These are phyloP conservation scores for Xylaria flabelliformis DNA, from an alignment of 495 filamentous ascomycete genomes.

Conservation along the genomic window DNA sequence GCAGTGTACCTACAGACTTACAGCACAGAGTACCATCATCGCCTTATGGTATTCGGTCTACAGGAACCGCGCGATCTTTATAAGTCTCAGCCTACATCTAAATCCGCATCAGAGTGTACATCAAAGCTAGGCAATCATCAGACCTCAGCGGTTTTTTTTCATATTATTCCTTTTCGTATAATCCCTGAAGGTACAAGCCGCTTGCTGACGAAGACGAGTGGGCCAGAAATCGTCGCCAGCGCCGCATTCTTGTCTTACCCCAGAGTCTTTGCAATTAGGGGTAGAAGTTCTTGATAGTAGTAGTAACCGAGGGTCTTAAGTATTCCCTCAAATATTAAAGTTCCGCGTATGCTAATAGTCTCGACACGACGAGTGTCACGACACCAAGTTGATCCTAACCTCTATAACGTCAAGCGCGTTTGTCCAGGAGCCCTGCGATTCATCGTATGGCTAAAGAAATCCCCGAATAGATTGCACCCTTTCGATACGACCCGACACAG, in stretches of 20 bases:
- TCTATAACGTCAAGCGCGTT: not conserved
- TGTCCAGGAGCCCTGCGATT: not conserved
- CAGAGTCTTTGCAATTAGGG: not conserved
- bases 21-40: not conserved
- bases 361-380: constrained; percentile 2
- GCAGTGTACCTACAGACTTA: not conserved
- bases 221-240: constrained; percentile 1
- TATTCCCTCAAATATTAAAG: not conserved
- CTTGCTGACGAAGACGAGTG: constrained; percentile 2
- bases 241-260: constrained; percentile 5
- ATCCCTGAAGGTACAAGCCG: constrained; percentile 9
- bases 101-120: not conserved
- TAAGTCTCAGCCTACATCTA: not conserved
- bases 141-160: too few species aligned
- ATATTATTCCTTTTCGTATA: constrained; percentile 3
- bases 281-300: not conserved
- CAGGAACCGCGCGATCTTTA: constrained; percentile 2
- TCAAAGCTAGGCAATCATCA: not conserved
- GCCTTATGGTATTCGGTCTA: not conserved
- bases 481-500: not conserved
- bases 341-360: not conserved
- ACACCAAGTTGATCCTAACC: constrained; percentile 1
- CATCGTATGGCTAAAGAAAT: not conserved
- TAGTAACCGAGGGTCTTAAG: not conserved
- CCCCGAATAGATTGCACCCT: not conserved